These are phyloP conservation scores for Trypethelium eluteriae DNA, from an alignment of 495 filamentous ascomycete genomes.

Conservation along the genomic window DNA sequence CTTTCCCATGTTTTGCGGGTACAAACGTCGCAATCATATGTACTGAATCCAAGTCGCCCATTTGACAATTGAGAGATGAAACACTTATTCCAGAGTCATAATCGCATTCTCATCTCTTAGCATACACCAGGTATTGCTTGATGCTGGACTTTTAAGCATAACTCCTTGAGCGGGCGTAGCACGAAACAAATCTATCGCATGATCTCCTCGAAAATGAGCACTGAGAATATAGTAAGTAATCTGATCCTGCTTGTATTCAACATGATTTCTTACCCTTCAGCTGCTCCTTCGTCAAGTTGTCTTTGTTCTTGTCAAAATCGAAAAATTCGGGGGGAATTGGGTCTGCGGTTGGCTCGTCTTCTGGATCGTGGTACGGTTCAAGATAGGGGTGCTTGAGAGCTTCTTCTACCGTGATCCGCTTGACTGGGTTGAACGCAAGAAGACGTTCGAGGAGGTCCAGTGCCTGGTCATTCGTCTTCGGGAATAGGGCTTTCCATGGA, in stretches of 20 bases:
- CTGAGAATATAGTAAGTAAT: constrained; percentile 36
- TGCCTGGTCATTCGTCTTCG: constrained; percentile 88
- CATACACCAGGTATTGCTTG: background rate
- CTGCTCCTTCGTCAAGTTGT: constrained; percentile 95
- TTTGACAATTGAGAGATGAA: background rate
- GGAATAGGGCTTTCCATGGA: constrained; percentile 93
- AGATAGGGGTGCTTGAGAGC: constrained; percentile 96
- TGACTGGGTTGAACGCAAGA: constrained; percentile 95
- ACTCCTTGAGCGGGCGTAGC: background rate
- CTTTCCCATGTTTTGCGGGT: background rate
- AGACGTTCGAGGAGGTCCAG: constrained; percentile 92
- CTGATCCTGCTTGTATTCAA: constrained; percentile 13
- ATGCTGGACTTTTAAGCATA: background rate
- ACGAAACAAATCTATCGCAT: constrained; percentile 64
- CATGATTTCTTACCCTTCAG: constrained; percentile 60
- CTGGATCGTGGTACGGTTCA: constrained; percentile 97
- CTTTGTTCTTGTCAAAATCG: constrained; percentile 99
- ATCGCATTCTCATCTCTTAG: background rate
- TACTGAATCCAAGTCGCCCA: background rate
- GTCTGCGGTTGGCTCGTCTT: constrained; percentile 93
- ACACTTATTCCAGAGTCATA: background rate
- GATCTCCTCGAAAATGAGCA: constrained; percentile 94
- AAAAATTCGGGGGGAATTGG: constrained; percentile 99
- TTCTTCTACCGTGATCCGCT: constrained; percentile 96
- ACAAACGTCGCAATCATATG: background rate